Evolutionary conservation across 73 alveolate species (phyloP).

Genomic region (Halteria grandinella): DNA sequence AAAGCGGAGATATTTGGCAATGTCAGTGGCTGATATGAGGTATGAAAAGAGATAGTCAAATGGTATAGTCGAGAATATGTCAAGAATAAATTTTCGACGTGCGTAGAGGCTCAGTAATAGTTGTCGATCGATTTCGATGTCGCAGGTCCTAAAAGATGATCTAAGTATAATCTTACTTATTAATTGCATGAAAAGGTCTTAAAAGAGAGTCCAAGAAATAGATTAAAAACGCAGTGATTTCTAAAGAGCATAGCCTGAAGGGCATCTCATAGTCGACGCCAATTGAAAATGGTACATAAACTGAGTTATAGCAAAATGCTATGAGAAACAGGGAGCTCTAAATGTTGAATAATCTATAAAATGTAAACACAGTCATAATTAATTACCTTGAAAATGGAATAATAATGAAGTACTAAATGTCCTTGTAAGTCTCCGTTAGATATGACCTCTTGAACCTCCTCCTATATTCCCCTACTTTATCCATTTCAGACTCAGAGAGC

Average conservation of each 20-base stretch:
- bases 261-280: constrained; percentile 47
- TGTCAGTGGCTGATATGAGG: constrained; percentile 32
- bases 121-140: background rate
- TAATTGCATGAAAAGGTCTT: constrained; percentile 33
- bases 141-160: background rate
- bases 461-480: too few relatives aligned
- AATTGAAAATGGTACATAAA: constrained; percentile 67
- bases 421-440: constrained; percentile 24
- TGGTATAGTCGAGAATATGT: constrained; percentile 59
- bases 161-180: background rate
- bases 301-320: constrained; percentile 27
- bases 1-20: constrained; percentile 3
- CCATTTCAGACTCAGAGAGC: too few relatives aligned
- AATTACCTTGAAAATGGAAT: constrained; percentile 54
- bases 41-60: constrained; percentile 46
- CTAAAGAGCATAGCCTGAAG: constrained; percentile 8
- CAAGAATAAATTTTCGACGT: constrained; percentile 23
- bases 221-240: constrained; percentile 21
- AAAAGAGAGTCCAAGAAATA: constrained; percentile 37
- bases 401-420: constrained; percentile 19
- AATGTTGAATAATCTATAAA: background rate
- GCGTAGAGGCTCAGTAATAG: constrained; percentile 10
- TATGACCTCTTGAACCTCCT: too few relatives aligned
- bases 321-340: background rate
- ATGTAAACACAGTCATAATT: too few relatives aligned